A percentile compares a stretch with the other conserved stretches of the same genome.
These are phyloP conservation scores for Plantago ovata DNA, from an alignment of 257 asterid genomes.

Conservation along the genomic window DNA sequence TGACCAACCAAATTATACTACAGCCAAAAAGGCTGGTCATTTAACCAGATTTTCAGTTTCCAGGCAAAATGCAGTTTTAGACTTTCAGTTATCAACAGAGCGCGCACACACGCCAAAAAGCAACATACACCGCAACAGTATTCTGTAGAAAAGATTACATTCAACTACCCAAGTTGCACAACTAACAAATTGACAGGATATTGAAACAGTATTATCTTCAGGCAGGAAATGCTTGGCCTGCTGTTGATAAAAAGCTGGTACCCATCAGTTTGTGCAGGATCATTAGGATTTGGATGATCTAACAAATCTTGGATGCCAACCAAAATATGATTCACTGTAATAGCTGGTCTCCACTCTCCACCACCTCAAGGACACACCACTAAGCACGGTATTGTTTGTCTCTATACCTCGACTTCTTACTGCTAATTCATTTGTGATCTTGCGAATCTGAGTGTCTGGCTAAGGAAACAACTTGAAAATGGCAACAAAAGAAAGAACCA, in stretches of 20 bases:
- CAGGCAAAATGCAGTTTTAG: conserved; percentile 19
- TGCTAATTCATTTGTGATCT: conserved; percentile 94
- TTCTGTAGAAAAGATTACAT: too few species aligned
- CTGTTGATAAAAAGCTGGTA: conserved; percentile 49
- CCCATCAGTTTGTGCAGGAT: conserved; percentile 65
- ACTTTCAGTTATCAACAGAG: conserved; percentile 16
- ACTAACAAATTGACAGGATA: too few species aligned
- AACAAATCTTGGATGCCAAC: conserved; percentile 57
- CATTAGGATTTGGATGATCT: conserved; percentile 57
- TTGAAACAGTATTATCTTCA: too few species aligned
- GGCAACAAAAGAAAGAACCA: neutral
- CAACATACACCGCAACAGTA: too few species aligned
- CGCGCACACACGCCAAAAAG: conserved; percentile 17
- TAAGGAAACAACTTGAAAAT: conserved; percentile 30
- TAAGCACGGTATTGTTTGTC: too few species aligned
- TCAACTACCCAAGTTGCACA: conserved; percentile 7
- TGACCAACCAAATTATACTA: too few species aligned
- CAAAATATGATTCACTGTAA: conserved; percentile 56
- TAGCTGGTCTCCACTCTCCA: conserved; percentile 65
- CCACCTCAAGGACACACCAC: too few species aligned
- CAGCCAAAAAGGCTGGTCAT: too few species aligned
- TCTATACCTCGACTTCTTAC: conserved; percentile 77
- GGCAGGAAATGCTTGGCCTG: conserved; percentile 86
- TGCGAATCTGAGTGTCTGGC: conserved; percentile 57
- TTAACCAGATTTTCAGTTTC: neutral